Evolutionary conservation across 2,329 filamentous ascomycete genomes (phyloP), one percentile per base, ranked within the genome.

Genomic region (Fonsecaea nubica): DNA sequence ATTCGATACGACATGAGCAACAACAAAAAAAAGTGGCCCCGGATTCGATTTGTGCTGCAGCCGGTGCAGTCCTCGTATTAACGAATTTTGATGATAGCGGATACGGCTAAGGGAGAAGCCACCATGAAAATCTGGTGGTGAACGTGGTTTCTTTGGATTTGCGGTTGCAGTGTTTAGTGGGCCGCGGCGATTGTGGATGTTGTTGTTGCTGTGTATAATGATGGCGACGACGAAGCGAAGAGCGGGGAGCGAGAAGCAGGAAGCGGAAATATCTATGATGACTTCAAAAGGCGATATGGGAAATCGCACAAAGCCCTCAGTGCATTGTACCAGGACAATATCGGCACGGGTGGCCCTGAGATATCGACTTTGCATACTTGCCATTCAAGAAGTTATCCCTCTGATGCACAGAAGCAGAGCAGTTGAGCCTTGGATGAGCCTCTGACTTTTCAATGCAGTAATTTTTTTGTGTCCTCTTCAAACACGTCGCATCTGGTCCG

Each of bases 11-110:
- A 35, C 32, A 15, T 33, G 13, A 59, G 10, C 15, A 52, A 54
- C 48, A 40, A 53, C 58, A 61, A 60, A 58, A 61, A 61, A 48
- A 42, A n/a, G 32, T 54, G 40, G 9, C 36, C 42, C 30, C 21
- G 60, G 25, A 42, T 55, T 45, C 21, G 50, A 36, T 62, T 62
- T 38, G 33, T 30, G n/a, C 48, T 32, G 33, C 50, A 35, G 33
- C 18, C 36, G 58, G 42, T 38, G 58, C 58, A 61, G 58, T 54
- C 50, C 30, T 35, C 32, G 45, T 50, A 50, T 25, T 50, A 12
- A 50, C 45, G 57, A 45, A 32, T 36, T 59, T 59, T 59, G n/a
- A 50, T 25, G 57, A 59, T 42, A 35, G 13, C 40, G 40, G 57
- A 32, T 32, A 12, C 12, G 45, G 10, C 6, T 50, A 9, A 21